Conservation (phyloP, 140 eudicot genomes). For the Cichorium intybus region DNA sequence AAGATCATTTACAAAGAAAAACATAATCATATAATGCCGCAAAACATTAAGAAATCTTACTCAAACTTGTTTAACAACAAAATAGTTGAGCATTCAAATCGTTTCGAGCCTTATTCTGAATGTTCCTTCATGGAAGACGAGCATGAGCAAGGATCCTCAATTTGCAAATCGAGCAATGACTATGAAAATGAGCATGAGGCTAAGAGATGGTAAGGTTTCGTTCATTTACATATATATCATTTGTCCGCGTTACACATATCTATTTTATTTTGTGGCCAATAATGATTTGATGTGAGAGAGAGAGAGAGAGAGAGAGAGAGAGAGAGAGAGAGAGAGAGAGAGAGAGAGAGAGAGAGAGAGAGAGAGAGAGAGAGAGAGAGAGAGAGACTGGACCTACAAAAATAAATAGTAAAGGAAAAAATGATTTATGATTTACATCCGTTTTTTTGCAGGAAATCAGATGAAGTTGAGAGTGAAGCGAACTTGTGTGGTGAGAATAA, state of each 20-base stretch:
- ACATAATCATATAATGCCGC: conserved; percentile 91
- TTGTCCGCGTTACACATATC: no score
- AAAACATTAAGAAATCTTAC: conserved; percentile 47
- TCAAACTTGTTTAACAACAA: conserved; percentile 34
- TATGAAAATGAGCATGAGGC: conserved; percentile 68
- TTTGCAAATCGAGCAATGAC: conserved; percentile 58
- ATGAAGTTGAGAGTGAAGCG: conserved; percentile 66
- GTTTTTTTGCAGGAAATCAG: conserved; percentile 54
- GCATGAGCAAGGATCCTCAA: conserved; percentile 57
- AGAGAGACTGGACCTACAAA: background rate
- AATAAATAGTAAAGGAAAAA: background rate
- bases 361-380: no score
- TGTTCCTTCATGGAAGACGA: conserved; percentile 63
- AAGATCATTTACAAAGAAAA: conserved; percentile 81
- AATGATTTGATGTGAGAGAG: no score
- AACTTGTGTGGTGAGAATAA: conserved; percentile 51
- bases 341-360: background rate
- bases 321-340: background rate
- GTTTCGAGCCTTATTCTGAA: conserved; percentile 28
- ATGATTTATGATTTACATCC: background rate
- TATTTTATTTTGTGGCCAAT: background rate
- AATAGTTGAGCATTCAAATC: conserved; percentile 7
- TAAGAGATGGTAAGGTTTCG: conserved; percentile 67
- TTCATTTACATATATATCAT: conserved; percentile 1
- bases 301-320: background rate